These are phyloP conservation scores for Salix caprea DNA, from an alignment of 345 rosid species.

Conservation along the genomic window DNA sequence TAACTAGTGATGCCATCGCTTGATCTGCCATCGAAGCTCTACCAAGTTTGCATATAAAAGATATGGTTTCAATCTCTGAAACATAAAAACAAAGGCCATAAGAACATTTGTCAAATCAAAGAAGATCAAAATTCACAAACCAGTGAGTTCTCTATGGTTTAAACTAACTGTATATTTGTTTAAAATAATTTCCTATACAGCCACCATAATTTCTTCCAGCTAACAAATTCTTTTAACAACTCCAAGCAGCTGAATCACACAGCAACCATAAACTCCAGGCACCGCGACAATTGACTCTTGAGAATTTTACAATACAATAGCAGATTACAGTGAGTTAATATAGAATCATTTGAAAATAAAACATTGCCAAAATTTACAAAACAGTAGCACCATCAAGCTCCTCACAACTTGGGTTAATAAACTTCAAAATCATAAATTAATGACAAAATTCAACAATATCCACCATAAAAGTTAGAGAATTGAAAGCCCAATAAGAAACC, in stretches of 20 bases:
- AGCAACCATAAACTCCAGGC: background rate
- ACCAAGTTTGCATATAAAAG: constrained; percentile 3
- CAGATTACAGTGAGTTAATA: no score
- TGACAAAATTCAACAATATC: background rate
- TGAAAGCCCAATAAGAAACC: background rate
- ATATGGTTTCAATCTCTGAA: constrained; percentile 7
- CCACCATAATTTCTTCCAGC: background rate
- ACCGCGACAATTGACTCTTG: background rate
- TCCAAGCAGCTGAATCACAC: background rate
- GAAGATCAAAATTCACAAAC: background rate
- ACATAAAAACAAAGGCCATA: background rate
- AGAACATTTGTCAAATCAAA: background rate
- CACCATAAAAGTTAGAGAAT: background rate
- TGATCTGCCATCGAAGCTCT: constrained; percentile 27
- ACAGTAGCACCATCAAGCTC: background rate
- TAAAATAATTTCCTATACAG: background rate
- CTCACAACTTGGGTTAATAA: background rate
- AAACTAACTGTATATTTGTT: background rate
- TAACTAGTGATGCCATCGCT: constrained; percentile 48
- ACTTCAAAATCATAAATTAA: background rate
- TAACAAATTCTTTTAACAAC: background rate
- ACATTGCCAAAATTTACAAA: background rate
- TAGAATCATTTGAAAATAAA: background rate
- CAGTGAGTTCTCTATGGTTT: background rate
- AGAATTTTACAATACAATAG: background rate